Conservation (phyloP, 2,329 filamentous ascomycete genomes). For the Fusarium guadeloupense region DNA sequence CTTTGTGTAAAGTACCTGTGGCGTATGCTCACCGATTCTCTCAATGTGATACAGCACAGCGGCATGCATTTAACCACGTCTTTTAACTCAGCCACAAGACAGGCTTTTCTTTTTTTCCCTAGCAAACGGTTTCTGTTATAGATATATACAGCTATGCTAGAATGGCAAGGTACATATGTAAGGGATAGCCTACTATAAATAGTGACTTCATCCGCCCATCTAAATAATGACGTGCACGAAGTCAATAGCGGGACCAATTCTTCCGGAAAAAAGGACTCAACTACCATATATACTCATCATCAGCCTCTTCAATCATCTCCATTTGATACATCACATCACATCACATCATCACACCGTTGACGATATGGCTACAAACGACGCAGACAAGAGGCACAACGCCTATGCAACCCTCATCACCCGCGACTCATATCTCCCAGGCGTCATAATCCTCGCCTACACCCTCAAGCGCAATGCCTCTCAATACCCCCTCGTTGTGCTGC, state of each 20-base stretch:
- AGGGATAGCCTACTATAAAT: not conserved
- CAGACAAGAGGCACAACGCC: constrained; percentile 21
- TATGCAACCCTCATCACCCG: constrained; percentile 39
- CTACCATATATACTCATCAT: not conserved
- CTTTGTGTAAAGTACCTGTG: not conserved
- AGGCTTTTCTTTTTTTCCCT: not conserved
- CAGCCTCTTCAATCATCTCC: not conserved
- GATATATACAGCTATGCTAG: rapidly evolving
- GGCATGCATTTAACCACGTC: not conserved
- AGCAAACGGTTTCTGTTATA: not conserved
- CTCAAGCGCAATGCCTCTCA: constrained; percentile 17
- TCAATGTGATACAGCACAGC: not conserved
- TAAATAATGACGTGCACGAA: constrained; percentile 24
- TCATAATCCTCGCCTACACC: constrained; percentile 35
- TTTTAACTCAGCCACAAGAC: not conserved
- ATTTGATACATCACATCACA: not conserved
- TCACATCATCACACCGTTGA: not conserved
- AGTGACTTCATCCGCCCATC: constrained; percentile 8
- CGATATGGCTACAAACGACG: not conserved
- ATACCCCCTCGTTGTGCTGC: constrained; percentile 30
- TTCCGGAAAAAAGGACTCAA: not conserved
- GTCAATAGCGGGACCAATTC: not conserved
- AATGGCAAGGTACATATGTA: not conserved
- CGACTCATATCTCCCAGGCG: constrained; percentile 34
- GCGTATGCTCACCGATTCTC: not conserved